Conservation (phyloP, 179 eudicot species). For the Gypsophila paniculata region DNA sequence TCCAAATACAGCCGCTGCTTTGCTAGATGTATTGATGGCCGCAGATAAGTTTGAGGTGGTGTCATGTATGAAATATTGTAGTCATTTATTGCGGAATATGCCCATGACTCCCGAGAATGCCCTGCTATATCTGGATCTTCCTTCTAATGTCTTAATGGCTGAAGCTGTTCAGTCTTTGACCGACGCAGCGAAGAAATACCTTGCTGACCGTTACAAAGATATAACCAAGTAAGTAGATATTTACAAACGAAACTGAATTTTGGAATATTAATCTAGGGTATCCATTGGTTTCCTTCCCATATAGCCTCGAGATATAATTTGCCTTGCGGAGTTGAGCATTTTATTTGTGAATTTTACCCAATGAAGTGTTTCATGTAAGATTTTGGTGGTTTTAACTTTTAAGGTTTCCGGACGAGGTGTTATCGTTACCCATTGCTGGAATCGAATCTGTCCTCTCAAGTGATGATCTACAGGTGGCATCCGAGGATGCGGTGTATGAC, state of each 20-base stretch:
- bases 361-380: constrained; percentile 13
- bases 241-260: not conserved
- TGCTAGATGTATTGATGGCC: constrained; percentile 94
- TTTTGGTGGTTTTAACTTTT: constrained; percentile 27
- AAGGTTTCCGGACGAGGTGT: constrained; percentile 81
- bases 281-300: not conserved
- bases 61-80: constrained; percentile 91
- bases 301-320: not conserved
- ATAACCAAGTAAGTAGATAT: constrained; percentile 58
- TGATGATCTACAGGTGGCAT: constrained; percentile 88
- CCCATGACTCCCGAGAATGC: constrained; percentile 97
- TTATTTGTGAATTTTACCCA: not conserved
- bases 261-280: not conserved
- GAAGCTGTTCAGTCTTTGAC: constrained; percentile 98
- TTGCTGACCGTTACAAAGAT: constrained; percentile 81
- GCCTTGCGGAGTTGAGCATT: not conserved
- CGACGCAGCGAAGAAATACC: constrained; percentile 84
- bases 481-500: constrained; percentile 91
- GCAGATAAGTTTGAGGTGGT: constrained; percentile 98
- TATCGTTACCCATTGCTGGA: constrained; percentile 78
- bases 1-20: constrained; percentile 60
- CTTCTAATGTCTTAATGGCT: constrained; percentile 91
- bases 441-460: constrained; percentile 76
- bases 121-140: constrained; percentile 82
- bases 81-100: constrained; percentile 60